Evolutionary conservation across 352 stramenopile species (phyloP), one percentile per base, ranked within the genome.

Genomic region (Globisporangium emineosum): DNA sequence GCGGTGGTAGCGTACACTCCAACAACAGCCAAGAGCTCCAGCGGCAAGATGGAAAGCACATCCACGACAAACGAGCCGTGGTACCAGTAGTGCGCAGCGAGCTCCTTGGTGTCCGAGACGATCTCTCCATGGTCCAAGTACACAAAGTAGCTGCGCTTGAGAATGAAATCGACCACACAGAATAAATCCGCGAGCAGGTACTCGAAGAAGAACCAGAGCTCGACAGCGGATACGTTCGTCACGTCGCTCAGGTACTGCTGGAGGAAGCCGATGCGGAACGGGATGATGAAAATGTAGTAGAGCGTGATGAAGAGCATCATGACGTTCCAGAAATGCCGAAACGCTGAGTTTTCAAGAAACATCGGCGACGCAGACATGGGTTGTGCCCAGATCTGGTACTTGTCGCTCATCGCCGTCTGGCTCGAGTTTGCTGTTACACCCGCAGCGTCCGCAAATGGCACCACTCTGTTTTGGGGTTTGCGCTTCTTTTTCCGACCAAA

Each of bases 191-290:
- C 62, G 42, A 89, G 29, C 29, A 80, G 13, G 61, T 85, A 88
- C 61, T 94, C 85, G 21, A 84, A 3, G 1, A 62, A 56, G 50
- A 87, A 89, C 67, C 71, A 86, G 0, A 66, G 1, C 27, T 72
- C 49, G 23, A 91, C 65, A 1, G 73, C 9, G 1, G 33, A 7
- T 29, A 67, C 56, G 40, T 77, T 69, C 1, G 30, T 51, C 0
- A 60, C 58, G 29, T 77, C 63, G 30, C 79, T 83, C 47, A 90
- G 64, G 62, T 76, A 62, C 10, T 75, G 69, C 58, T 85, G 69
- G 40, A 89, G 64, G 56, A 91, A 91, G 2, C 73, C 67, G 23
- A 82, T 68, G n/a, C 83, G 83, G 43, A 90, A 78, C 15, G 83
- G 83, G 4, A 88, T 75, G 3, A 81, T 50, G 6, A 86, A 17